Evolutionary conservation across 306 rosid genomes (phyloP), one percentile per base, ranked within the genome.

Genomic region (Begonia masoniana): DNA sequence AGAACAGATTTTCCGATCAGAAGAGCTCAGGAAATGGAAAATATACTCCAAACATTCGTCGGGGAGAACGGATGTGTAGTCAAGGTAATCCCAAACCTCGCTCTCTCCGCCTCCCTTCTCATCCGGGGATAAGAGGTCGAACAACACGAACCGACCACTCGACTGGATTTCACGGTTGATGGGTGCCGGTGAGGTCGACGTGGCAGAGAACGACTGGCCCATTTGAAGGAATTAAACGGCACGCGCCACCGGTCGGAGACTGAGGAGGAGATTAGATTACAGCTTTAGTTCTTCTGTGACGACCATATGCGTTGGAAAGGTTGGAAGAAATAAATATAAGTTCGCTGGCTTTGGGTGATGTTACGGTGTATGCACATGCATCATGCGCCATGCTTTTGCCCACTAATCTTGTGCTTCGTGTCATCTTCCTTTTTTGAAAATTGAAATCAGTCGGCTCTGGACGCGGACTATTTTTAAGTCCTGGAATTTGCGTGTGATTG

Each of bases 191-290:
- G 75, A 21, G 2, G 68, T 10, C 10, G 26, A 72, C 13, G 74
- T 41, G 51, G 71, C 21, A 14, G 96, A 87, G 39, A 74, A 52
- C 13, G 83, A 71, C 66, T 83, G 96, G 13, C 96, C 96, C 94
- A 87, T 87, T 8, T 3, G 12, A 12, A 45, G 39, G 49, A 12
- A 10, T 10, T 45, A 0, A 14, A 45, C 4, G n/a, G n/a, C 15
- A 45, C 49, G 49, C 49, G 49, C 49, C 49, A 45, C 49, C 49
- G 49, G 49, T 31, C 9, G 1, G 24, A 21, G 24, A 21, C 0
- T 48, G 15, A 43, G 47, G 49, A 8, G 7, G 13, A 10, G 49
- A n/a, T 45, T 3, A 45, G 49, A 45, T 45, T 5, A 45, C 5
- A 1, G 15, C 49, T n/a, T 10, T 5, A 31, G 39, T 31, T 45